Evolutionary conservation across 805 yeast species (phyloP), one percentile per base, ranked within the genome.

Genomic region (Starmera pachycereana): DNA sequence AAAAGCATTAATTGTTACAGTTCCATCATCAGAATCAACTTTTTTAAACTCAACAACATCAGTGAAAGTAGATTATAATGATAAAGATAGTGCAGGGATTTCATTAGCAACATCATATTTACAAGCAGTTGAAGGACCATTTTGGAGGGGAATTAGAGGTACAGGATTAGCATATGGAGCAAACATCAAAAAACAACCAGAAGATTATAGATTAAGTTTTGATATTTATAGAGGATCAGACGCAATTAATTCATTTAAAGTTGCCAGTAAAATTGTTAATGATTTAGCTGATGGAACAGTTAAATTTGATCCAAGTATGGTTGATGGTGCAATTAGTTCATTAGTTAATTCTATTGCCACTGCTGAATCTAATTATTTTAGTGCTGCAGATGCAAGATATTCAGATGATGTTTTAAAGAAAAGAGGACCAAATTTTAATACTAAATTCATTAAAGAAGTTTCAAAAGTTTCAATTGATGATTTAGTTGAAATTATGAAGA

Each of bases 61-160:
- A 2, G 74, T 82, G 12, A 86, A 90, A 1, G 63, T 69, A 2
- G 68, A 65, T 41, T 78, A 72, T 47, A 50, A 58, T 12, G 69
- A 76, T 37, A 63, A 67, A 16, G 96, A 89, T 49, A 66, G 78
- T 28, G 78, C 82, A 38, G 81, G 79, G 22, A 68, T 90, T 33
- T 71, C 81, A 0, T 69, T 89, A 25, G 85, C 88, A 7, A 71
- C 81, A 7, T 88, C 83, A 40, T 82, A 78, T 51, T 65, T 92
- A 41, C 83, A 81, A 47, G 82, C 87, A 31, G 87, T 86, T 14
- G 98, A 92, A 58, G 98, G 98, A 3, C 98, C 97, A 30, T 81
- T 90, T 46, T 90, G 97, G 97, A 74, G 86, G 52, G 96, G 94
- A 41, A 84, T 92, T 29, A 75, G 98, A 61, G 98, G 98, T 33